Conservation (phyloP, 257 asterid genomes). For the Solanum chilense region DNA sequence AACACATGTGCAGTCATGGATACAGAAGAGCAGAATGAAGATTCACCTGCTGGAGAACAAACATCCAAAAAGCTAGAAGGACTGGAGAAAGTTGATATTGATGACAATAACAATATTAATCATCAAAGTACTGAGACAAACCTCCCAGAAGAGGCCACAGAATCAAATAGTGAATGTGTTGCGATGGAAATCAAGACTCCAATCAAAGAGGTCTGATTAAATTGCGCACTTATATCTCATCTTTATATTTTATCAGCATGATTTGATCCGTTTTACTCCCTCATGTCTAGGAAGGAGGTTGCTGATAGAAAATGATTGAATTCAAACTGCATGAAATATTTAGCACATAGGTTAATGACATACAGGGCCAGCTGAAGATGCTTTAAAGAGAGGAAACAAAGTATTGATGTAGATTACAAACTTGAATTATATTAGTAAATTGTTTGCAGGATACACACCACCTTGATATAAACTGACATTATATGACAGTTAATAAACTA, state of each 20-base stretch:
- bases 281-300: not conserved
- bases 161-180: constrained; percentile 2
- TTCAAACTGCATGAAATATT: not conserved
- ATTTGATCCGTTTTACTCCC: not conserved
- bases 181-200: constrained; percentile 10
- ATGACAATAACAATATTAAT: constrained; percentile 2
- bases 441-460: not conserved
- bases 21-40: constrained; percentile 8
- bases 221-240: not conserved
- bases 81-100: not conserved
- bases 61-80: not conserved
- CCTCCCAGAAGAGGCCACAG: constrained; percentile 10
- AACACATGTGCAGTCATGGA: not conserved
- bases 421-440: not conserved
- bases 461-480: not conserved
- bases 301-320: not conserved
- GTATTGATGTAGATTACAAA: not conserved
- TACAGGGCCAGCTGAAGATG: not conserved
- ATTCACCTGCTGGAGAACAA: not conserved
- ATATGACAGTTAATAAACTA: not conserved
- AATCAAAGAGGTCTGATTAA: constrained; percentile 20
- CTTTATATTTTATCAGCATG: not conserved
- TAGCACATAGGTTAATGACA: not conserved
- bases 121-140: constrained; percentile 6
- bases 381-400: not conserved